Evolutionary conservation across 768 basidiomycete species (phyloP), one percentile per base, ranked within the genome.

Genomic region (Tephrocybe sp.): DNA sequence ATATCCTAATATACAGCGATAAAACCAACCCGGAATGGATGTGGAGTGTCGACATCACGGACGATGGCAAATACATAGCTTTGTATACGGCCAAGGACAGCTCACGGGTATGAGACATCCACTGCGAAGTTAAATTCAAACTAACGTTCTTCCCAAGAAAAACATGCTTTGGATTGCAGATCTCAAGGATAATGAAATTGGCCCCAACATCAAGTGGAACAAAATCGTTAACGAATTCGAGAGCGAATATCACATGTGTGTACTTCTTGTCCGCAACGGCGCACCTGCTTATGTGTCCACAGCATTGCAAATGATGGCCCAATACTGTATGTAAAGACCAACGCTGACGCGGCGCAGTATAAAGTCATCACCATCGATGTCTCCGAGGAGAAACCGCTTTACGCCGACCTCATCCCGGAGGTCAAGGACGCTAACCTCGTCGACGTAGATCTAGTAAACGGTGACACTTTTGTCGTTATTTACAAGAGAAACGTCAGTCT

Each of bases 161-260:
- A 86, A 88, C 60, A 63, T 83, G 9, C 63, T 89, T 1, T 91
- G 89, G 88, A 73, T 91, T 38, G 78, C 85, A 6, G 82, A 89
- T 55, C 72, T 89, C 7, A 61, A 78, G 38, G 69, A 79, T 39
- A 75, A 80, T 47, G 71, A 77, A 47, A 84, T 89, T 21, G 82
- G 80, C 8, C 72, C 72, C 43, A 73, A 86, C 50, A 79, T 92
- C 60, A 74, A 78, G 54, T 92, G 89, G 89, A 72, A 75, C 53
- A 89, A 87, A 65, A 53, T 92, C 27, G 66, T 88, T 37, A 67
- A 88, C 57, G 73, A 80, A n/a, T 92, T 82, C 64, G 80, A 83
- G 5, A 78, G 84, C 1, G 76, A 80, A 61, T 90, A 85, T 57
- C 67, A 72, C 9, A 67, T 83, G 87, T 89, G 69, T 50, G 84